Conservation (phyloP, 2,329 filamentous ascomycete genomes). For the Helicocarpus griseus region DNA sequence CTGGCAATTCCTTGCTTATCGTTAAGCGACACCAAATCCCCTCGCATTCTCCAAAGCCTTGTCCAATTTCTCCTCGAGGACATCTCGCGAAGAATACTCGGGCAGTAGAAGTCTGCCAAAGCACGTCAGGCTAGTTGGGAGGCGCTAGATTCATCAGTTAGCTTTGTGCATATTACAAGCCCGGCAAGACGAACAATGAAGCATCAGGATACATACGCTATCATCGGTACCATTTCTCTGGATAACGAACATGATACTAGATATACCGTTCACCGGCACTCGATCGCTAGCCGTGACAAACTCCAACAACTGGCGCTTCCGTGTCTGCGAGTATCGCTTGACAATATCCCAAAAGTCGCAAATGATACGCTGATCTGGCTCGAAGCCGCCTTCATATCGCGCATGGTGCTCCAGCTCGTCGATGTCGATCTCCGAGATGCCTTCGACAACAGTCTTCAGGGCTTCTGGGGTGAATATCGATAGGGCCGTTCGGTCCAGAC, state of each 20-base stretch:
- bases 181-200: neutral
- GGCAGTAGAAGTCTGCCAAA: slow-evolving; percentile 83
- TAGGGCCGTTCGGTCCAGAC: slow-evolving; percentile 61
- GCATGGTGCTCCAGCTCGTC: slow-evolving; percentile 59
- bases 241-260: slow-evolving; percentile 72
- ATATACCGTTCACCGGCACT: slow-evolving; percentile 76
- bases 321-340: slow-evolving; percentile 49
- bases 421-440: slow-evolving; percentile 70
- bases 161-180: neutral
- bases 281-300: slow-evolving; percentile 93
- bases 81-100: slow-evolving; percentile 62
- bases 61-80: slow-evolving; percentile 63
- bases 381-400: slow-evolving; percentile 72
- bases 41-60: slow-evolving; percentile 81
- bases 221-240: slow-evolving; percentile 63
- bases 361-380: slow-evolving; percentile 58
- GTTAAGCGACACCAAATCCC: slow-evolving; percentile 74
- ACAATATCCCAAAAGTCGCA: slow-evolving; percentile 79
- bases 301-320: slow-evolving; percentile 70
- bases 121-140: slow-evolving; percentile 88
- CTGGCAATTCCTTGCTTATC: neutral
- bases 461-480: slow-evolving; percentile 60
- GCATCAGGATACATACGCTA: slow-evolving; percentile 24
- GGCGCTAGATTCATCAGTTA: slow-evolving; percentile 21
- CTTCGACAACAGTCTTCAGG: slow-evolving; percentile 73